Conservation (phyloP, 768 basidiomycete genomes). For the Fibroporia radiculosa region DNA sequence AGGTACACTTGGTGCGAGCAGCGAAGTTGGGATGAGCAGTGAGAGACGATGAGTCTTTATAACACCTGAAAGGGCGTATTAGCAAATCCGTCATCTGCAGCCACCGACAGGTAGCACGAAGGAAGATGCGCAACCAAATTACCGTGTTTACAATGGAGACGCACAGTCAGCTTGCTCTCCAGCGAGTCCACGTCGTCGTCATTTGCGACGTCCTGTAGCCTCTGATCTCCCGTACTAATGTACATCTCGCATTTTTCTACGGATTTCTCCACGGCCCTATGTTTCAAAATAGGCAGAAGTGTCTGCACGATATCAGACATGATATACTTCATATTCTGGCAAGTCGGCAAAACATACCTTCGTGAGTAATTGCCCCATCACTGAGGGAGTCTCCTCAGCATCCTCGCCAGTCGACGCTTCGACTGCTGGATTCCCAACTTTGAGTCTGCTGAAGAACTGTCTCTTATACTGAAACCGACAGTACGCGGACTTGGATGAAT, state of each 20-base stretch:
- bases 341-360: conserved; percentile 40
- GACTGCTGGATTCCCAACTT: conserved; percentile 25
- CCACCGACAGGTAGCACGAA: neutral
- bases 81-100: conserved; percentile 7
- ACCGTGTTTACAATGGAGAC: conserved; percentile 83
- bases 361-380: conserved; percentile 60
- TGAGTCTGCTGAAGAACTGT: conserved; percentile 66
- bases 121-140: conserved; percentile 12
- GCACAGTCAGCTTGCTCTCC: conserved; percentile 65
- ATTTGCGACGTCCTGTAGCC: conserved; percentile 24
- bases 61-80: conserved; percentile 41
- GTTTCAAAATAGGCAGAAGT: conserved; percentile 66
- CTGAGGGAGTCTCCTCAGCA: conserved; percentile 30
- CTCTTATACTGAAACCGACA: conserved; percentile 66
- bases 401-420: conserved; percentile 19
- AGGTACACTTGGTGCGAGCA: conserved; percentile 61
- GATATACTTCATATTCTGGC: too few relatives aligned
- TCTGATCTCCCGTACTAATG: conserved; percentile 44
- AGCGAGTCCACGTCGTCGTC: conserved; percentile 49
- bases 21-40: conserved; percentile 47
- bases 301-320: conserved; percentile 29
- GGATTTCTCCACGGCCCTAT: conserved; percentile 65
- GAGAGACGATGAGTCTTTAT: conserved; percentile 75
- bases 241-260: conserved; percentile 73
- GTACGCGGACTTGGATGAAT: conserved; percentile 77